Conservation (phyloP, 805 yeast genomes). For the Spencermartinsiella europaea region DNA sequence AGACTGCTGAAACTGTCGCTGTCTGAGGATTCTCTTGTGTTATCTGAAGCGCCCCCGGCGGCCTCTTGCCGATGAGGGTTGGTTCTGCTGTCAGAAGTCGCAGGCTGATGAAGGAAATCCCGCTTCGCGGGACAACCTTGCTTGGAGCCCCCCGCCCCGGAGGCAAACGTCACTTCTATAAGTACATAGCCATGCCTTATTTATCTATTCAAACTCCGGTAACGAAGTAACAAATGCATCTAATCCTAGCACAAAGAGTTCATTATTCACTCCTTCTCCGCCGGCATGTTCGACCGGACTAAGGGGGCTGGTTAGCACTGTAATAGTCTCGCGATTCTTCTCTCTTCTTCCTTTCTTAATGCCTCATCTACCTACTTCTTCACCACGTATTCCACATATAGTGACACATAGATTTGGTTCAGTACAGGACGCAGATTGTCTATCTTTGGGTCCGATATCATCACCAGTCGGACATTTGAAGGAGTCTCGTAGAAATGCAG, state of each 20-base stretch:
- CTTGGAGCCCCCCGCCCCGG: no score
- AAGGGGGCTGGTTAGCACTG: slow-evolving; percentile 32
- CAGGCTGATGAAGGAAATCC: no score
- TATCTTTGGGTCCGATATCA: slow-evolving; percentile 60
- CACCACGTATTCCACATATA: slow-evolving; percentile 57
- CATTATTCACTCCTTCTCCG: slow-evolving; percentile 50
- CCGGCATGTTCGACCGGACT: slow-evolving; percentile 55
- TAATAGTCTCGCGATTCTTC: slow-evolving; percentile 12
- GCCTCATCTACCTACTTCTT: slow-evolving; percentile 47
- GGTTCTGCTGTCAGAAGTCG: no score
- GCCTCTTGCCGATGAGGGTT: no score
- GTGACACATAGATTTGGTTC: slow-evolving; percentile 52
- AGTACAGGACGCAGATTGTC: slow-evolving; percentile 53
- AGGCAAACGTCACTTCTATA: no score
- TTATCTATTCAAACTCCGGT: slow-evolving; percentile 24
- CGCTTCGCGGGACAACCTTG: no score
- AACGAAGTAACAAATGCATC: slow-evolving; percentile 43
- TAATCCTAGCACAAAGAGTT: slow-evolving; percentile 49
- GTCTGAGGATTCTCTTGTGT: no score
- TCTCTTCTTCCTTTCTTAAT: background rate
- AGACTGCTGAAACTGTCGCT: no score
- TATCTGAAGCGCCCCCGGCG: no score
- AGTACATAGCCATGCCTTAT: no score
- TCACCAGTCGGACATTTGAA: slow-evolving; percentile 68
- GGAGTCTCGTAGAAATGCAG: slow-evolving; percentile 78